Conservation (phyloP, 768 basidiomycete species). For the Amanita rimosa region DNA sequence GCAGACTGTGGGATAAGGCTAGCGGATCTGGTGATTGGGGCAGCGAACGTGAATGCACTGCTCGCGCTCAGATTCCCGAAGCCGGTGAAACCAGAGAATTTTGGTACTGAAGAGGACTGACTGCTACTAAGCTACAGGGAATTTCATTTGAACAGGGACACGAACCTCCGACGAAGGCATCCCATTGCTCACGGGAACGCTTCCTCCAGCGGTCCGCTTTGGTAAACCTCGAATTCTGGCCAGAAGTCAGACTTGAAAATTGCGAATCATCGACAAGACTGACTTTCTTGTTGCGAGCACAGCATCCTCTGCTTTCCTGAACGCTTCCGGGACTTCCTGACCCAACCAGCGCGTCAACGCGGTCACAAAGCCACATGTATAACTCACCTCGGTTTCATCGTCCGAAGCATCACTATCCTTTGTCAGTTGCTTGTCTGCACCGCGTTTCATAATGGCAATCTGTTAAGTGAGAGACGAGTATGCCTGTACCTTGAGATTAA, state of each 20-base stretch:
- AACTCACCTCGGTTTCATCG: constrained; percentile 5
- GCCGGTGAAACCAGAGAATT: constrained; percentile 41
- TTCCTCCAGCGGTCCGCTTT: constrained; percentile 25
- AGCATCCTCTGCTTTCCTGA: constrained; percentile 46
- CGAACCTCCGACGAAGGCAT: constrained; percentile 12
- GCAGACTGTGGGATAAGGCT: constrained; percentile 8
- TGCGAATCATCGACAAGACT: constrained; percentile 14
- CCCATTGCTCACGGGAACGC: constrained; percentile 13
- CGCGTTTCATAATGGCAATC: constrained; percentile 48
- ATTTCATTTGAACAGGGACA: constrained; percentile 1
- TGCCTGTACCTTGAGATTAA: background rate
- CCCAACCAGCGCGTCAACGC: constrained; percentile 1
- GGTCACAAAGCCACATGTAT: background rate
- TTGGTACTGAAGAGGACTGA: constrained; percentile 22
- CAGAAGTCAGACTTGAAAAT: constrained; percentile 8
- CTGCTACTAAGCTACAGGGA: constrained; percentile 5
- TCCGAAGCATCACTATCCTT: constrained; percentile 33
- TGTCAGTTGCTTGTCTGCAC: constrained; percentile 59
- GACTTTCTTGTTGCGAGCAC: constrained; percentile 47
- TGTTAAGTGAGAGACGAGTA: background rate
- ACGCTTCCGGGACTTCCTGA: background rate
- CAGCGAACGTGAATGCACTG: constrained; percentile 29
- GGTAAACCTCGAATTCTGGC: constrained; percentile 58
- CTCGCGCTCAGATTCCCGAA: constrained; percentile 29
- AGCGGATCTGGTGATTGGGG: constrained; percentile 16